Conservation (phyloP, 2,329 filamentous ascomycete genomes). For the Fusarium ambrosium region DNA sequence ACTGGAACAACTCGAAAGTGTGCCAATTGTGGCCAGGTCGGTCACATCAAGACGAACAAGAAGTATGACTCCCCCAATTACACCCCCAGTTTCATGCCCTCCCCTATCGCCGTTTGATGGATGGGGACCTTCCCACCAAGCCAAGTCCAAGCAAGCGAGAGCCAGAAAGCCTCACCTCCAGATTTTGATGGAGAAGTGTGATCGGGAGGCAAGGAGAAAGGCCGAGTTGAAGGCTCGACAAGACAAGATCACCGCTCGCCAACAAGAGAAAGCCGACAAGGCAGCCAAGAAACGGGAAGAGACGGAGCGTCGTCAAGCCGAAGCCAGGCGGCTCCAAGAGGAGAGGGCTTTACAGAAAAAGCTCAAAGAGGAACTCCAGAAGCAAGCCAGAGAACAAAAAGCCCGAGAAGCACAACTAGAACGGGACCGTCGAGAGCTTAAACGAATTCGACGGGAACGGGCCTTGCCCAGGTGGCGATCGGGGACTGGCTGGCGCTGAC, state of each 20-base stretch:
- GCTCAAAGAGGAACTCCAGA: constrained; percentile 38
- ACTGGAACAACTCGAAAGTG: constrained; percentile 89
- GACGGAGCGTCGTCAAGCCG: constrained; percentile 31
- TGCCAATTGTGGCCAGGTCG: constrained; percentile 95
- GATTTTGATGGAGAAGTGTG: constrained; percentile 40
- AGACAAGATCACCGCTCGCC: constrained; percentile 30
- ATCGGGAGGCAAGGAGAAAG: constrained; percentile 32
- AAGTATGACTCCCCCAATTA: constrained; percentile 72
- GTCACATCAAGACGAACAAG: constrained; percentile 99
- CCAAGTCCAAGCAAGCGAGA: constrained; percentile 31
- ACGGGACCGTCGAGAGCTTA: constrained; percentile 23
- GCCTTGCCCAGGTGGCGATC: constrained; percentile 40
- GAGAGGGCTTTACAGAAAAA: constrained; percentile 31
- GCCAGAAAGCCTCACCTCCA: constrained; percentile 36
- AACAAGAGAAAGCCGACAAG: constrained; percentile 17
- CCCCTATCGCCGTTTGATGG: constrained; percentile 51
- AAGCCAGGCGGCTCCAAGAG: constrained; percentile 27
- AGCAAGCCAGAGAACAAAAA: constrained; percentile 26
- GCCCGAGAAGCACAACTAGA: constrained; percentile 28
- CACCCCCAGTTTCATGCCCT: constrained; percentile 45
- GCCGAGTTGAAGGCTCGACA: constrained; percentile 24
- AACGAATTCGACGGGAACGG: constrained; percentile 35
- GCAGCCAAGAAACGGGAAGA: constrained; percentile 33
- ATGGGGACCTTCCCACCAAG: constrained; percentile 43
- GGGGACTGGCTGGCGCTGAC: constrained; percentile 37